phyloP scores from a whole-genome alignment of 2,329 filamentous ascomycete genomes.

The Penicillium sp. region DNA sequence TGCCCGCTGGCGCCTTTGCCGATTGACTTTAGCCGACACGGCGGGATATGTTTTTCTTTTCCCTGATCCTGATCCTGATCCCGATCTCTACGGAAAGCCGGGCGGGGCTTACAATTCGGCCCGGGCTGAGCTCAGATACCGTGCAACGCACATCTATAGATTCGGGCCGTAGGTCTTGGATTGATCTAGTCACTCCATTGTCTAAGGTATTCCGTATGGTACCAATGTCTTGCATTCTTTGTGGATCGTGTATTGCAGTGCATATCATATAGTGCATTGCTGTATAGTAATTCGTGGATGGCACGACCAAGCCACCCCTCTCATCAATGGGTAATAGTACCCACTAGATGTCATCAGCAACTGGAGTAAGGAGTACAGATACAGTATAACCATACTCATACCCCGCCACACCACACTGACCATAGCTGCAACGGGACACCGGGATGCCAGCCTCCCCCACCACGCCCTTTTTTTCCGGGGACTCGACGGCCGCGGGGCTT shows the following conservation, averaged over 20 bases:
- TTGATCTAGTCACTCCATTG: too few species aligned
- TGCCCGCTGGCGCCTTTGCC: not conserved
- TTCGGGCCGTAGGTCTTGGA: not conserved
- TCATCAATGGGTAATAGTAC: too few species aligned
- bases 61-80: constrained; percentile 1
- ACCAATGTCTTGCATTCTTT: too few species aligned
- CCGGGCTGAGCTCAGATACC: constrained; percentile 1
- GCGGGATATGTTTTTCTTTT: constrained; percentile 7
- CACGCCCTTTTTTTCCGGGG: constrained; percentile 20
- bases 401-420: too few species aligned
- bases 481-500: constrained; percentile 10
- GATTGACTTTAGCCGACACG: constrained; percentile 7
- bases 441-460: constrained; percentile 14
- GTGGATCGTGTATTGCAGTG: too few species aligned
- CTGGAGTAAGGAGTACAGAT: too few species aligned
- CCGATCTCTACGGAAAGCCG: constrained; percentile 9
- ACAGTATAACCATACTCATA: too few species aligned
- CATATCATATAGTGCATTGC: too few species aligned
- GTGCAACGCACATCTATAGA: not conserved
- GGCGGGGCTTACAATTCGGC: constrained; percentile 1
- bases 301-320: too few species aligned
- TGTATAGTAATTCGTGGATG: too few species aligned
- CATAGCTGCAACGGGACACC: constrained; percentile 22
- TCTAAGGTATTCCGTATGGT: too few species aligned
- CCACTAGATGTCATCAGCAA: too few species aligned